A percentile compares a stretch with the other conserved stretches of the same genome.
Evolutionary conservation across 169 alveolate genomes (phyloP).

Genomic region (Perkinsus marinus): DNA sequence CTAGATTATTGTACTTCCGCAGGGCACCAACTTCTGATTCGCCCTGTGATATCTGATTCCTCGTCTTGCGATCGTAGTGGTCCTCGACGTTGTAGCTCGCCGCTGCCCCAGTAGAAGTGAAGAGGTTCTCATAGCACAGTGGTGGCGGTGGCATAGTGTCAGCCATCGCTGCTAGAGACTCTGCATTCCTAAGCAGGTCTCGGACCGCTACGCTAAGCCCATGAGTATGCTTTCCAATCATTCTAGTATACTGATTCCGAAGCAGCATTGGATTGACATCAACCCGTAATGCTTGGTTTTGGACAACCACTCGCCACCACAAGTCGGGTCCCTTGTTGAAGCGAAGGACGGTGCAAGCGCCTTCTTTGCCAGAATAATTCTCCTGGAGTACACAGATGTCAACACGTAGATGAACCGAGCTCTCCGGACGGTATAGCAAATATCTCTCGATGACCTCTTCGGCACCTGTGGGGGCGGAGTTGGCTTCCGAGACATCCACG

Average conservation of each 20-base stretch:
- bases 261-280: neutral
- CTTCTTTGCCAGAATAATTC: neutral
- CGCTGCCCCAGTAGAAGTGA: neutral
- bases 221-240: neutral
- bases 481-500: neutral
- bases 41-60: neutral
- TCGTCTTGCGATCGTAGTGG: neutral
- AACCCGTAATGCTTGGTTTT: neutral
- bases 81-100: neutral
- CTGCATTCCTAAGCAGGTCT: neutral
- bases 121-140: neutral
- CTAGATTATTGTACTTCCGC: conserved; percentile 20
- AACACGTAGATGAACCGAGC: neutral
- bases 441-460: neutral
- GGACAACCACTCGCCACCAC: neutral
- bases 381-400: neutral
- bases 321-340: neutral
- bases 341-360: neutral
- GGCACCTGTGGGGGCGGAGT: neutral
- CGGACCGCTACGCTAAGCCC: neutral
- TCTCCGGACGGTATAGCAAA: neutral
- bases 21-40: conserved; percentile 10
- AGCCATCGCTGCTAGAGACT: neutral
- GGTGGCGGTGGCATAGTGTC: neutral
- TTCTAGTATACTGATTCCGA: neutral